Evolutionary conservation across 371 early-diverging fungal genomes (phyloP).

Genomic region (Syncephalis plumigaleata): DNA sequence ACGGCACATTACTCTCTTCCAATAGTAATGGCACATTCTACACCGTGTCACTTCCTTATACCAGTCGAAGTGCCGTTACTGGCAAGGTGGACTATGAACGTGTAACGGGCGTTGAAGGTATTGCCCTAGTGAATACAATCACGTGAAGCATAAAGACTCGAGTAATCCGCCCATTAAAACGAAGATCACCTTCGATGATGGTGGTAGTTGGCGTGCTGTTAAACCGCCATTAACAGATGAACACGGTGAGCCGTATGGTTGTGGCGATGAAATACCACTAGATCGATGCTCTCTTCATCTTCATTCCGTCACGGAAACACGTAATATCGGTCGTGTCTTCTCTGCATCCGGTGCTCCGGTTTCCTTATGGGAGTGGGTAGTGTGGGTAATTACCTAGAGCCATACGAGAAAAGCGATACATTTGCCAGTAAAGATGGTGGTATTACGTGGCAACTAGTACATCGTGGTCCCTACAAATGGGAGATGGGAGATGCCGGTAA

Average conservation of each 20-base stretch:
- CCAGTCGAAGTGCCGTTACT: conserved; percentile 39
- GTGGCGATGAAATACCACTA: conserved; percentile 43
- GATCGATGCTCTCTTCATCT: conserved; percentile 70
- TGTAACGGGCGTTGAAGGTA: conserved; percentile 63
- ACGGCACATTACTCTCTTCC: conserved; percentile 66
- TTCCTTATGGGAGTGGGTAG: conserved; percentile 81
- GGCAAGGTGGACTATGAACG: conserved; percentile 86
- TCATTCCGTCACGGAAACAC: conserved; percentile 59
- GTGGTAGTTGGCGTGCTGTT: conserved; percentile 31
- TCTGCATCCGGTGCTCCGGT: conserved; percentile 62
- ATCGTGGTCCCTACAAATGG: conserved; percentile 71
- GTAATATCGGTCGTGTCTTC: conserved; percentile 47
- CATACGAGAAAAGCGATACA: conserved; percentile 61
- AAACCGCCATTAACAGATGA: conserved; percentile 23
- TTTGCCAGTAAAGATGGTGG: conserved; percentile 79
- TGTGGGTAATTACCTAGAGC: conserved; percentile 49
- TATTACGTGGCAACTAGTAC: conserved; percentile 57
- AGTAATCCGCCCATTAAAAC: conserved; percentile 31
- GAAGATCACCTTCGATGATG: conserved; percentile 81
- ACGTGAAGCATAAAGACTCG: conserved; percentile 19
- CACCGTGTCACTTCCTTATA: conserved; percentile 49
- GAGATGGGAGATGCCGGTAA: conserved; percentile 80
- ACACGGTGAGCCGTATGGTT: conserved; percentile 22
- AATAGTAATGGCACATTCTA: conserved; percentile 85
- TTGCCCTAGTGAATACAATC: conserved; percentile 69